Evolutionary conservation across 2,329 filamentous ascomycete genomes (phyloP), one percentile per base, ranked within the genome.

Genomic region (Myriosclerotinia curreyana): DNA sequence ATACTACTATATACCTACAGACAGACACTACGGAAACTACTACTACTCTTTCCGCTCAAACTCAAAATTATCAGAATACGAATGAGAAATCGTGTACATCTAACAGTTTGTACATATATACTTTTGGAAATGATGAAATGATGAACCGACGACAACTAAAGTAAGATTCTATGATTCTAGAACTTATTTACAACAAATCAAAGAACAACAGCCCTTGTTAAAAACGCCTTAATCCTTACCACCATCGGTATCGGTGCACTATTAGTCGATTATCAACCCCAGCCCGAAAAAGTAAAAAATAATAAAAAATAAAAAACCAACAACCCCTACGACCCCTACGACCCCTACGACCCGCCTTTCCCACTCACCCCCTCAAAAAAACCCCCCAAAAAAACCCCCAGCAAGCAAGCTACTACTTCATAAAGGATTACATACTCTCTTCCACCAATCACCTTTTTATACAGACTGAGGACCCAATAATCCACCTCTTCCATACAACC

Each of bases 211-310:
- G 17, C 22, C 53, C 38, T 40, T 20, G 15, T 28, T 20, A 31
- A 25, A 40, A 9, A 28, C 52, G 52, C 38, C 38, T 31, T n/a
- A 14, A 55, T 55, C 38, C 53, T 55, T 42, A 42, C 53, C 53
- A 42, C 7, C 11, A n/a, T n/a, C n/a, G n/a, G n/a, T 9, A 51
- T 51, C 49, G 28, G 28, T 31, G 28, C 28, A 31, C 28, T 31
- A 31, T 31, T 31, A 31, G 28, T 51, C 28, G 17, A n/a, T 20
- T 1, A 7, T 11, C 22, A 55, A 14, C 15, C 36, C 20, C 36
- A 22, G 25, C 28, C 6, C 28, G 28, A 31, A 31, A 31, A 42
- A 42, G 52, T 17, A 25, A 38, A 53, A 53, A 40, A n/a, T 7
- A 17, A 8, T 7, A 7, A 53, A 8, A 8, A 38, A 54, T 12